Base-by-base conservation (phyloP, 352 stramenopile species). In the Peronospora belbahrii region DNA sequence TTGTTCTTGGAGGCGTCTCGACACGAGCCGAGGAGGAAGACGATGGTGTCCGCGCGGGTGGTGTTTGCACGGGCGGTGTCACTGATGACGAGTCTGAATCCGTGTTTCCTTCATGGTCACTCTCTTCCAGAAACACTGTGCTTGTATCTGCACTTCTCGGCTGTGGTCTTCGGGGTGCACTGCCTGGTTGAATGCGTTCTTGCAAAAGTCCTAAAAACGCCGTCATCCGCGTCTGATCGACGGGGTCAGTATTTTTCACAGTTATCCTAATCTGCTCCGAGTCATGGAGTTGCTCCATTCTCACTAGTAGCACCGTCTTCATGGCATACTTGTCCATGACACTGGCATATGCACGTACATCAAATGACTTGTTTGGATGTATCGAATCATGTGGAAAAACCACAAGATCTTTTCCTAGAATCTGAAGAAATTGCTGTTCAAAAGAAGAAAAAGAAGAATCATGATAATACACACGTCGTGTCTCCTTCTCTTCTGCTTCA, bases 221-320 rank as follows among this genome's bases (percentile, higher is more conserved):
- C 6, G 70, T 43, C 47, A 86, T 65, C 28, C 59, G 45, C 11
- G 55, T 58, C n/a, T 61, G 67, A 27, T 76, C 59, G 9, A 85
- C 48, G 3, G 74, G 77, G 25, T 86, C 74, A 10, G 77, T 88
- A 30, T 79, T 86, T 52, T 84, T 83, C 18, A 88, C 56, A 0
- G 62, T 60, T 32, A 88, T 69, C 4, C 59, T 65, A 33, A 88
- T 67, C 48, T 86, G 74, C 36, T 86, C 77, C 8, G 74, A 86
- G 23, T 59, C 72, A 15, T 81, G 67, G 0, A 88, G 64, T 48
- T 85, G 77, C 47, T 88, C 77, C 40, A 88, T 61, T 3, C 72
- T 56, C 1, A 86, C 45, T 17, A 88, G 37, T 15, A 88, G 31
- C 30, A 88, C 63, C 3, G 73, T 84, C 10, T 62, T 62, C 2